Conservation (phyloP, 2,329 filamentous ascomycete genomes). For the Sporothrix brasiliensis region DNA sequence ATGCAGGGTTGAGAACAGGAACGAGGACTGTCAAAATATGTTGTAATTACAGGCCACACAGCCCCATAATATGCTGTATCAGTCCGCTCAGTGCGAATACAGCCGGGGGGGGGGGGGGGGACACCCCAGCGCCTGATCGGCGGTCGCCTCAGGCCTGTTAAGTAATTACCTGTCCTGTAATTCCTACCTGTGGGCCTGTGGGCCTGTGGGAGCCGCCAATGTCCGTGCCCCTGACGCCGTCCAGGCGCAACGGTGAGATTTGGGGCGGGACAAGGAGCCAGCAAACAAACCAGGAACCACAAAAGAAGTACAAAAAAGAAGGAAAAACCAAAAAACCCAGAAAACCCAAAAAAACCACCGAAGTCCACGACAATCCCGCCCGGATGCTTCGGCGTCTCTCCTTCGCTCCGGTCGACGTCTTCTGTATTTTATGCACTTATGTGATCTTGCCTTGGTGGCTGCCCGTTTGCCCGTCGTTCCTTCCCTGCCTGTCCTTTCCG, state of each 20-base stretch:
- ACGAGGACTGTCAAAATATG: no score
- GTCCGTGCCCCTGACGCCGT: constrained; percentile 14
- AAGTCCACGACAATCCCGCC: not conserved
- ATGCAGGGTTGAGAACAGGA: not conserved
- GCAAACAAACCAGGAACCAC: not conserved
- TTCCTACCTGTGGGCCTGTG: no score
- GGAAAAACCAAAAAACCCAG: not conserved
- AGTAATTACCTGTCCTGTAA: no score
- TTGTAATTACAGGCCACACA: no score
- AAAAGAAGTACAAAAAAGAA: not conserved
- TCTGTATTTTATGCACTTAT: not conserved
- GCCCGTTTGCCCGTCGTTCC: not conserved
- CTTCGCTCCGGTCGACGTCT: not conserved
- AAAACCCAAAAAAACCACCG: not conserved
- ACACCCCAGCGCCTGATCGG: no score
- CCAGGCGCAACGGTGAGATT: constrained; percentile 5
- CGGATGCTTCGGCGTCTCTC: constrained; percentile 20
- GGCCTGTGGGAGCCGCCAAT: no score
- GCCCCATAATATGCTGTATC: no score
- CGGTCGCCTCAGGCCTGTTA: no score
- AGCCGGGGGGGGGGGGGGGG: no score
- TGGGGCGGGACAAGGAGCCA: not conserved
- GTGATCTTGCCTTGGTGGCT: not conserved
- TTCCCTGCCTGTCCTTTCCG: not conserved
- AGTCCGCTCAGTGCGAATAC: no score